These are phyloP conservation scores for Platanthera guangdongensis DNA, from an alignment of 106 monocot species.

Conservation along the genomic window DNA sequence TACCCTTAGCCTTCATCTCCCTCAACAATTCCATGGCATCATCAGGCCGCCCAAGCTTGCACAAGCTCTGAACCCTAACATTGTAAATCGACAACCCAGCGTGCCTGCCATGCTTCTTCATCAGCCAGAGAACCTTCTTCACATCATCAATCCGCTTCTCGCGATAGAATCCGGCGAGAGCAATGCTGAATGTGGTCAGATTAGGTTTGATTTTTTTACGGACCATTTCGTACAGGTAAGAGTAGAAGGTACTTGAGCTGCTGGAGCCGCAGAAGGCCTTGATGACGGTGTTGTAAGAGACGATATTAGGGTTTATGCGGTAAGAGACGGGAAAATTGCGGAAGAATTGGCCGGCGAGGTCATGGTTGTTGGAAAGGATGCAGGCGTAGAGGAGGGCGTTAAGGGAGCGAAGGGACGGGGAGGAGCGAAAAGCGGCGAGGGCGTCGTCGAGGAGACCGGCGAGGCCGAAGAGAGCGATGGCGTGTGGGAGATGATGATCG, in stretches of 20 bases:
- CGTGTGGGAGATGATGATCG: conserved; percentile 14
- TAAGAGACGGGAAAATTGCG: conserved; percentile 16
- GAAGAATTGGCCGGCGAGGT: conserved; percentile 19
- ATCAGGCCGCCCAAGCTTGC: conserved; percentile 25
- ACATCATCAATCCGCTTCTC: conserved; percentile 29
- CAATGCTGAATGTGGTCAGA: conserved; percentile 24
- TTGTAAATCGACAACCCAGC: conserved; percentile 27
- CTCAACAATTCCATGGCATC: conserved; percentile 28
- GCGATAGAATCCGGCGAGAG: conserved; percentile 30
- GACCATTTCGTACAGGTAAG: conserved; percentile 38
- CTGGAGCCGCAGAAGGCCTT: conserved; percentile 32
- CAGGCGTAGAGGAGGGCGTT: conserved; percentile 46
- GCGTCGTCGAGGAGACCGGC: conserved; percentile 43
- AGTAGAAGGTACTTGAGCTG: conserved; percentile 19
- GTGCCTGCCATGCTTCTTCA: conserved; percentile 30
- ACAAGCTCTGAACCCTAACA: conserved; percentile 29
- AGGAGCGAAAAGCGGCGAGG: conserved; percentile 13
- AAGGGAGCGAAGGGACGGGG: conserved; percentile 16
- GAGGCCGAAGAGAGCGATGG: conserved; percentile 41
- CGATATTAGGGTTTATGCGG: conserved; percentile 24
- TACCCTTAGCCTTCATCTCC: conserved; percentile 25
- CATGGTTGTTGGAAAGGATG: conserved; percentile 28
- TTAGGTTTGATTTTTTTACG: conserved; percentile 29
- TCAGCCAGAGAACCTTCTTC: conserved; percentile 22
- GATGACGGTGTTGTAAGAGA: conserved; percentile 52